Base-by-base conservation (phyloP, 2,329 filamentous ascomycete genomes). In the Pseudocercospora fijiensis region DNA sequence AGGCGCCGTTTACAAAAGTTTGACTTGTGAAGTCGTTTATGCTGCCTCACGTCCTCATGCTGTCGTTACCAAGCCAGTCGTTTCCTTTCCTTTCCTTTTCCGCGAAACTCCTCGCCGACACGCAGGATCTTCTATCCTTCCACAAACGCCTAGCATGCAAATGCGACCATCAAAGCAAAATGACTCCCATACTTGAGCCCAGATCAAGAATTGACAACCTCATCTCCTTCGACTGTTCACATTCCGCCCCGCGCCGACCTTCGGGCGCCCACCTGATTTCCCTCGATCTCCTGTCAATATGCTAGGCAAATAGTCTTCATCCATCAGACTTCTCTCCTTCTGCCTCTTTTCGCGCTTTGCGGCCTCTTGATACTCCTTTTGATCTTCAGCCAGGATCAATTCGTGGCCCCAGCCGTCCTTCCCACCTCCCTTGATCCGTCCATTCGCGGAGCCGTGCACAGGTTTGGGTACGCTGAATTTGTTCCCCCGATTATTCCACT, bases 401-500 rank as follows among this genome's bases (percentile, higher is more conserved):
- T 89, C 87, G 45, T 85, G 84, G 9, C 93, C 94, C 91, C 95
- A 98, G 16, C 92, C 92, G 47, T 88, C 86, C 78, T 96, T 90
- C 0, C 94, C 94, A 47, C 92, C 92, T 49, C 84, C 80, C 60
- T 81, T 85, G 77, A 79, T 83, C 76, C 92, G 92, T 53, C 92
- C 92, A 76, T 88, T 96, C 6, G 93, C 80, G 13, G 86, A 89
- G 1, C 95, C 95, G 65, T 90, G 87, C 11, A 90, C 85, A 0
- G 95, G 91, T 80, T 97, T 98, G 1, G 95, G 95, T 51, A 99
- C 88, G 76, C 92, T 96, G 81, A 89, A 99, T 41, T 91, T 86
- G 77, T 97, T 95, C 58, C 95, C 95, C 24, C 93, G 85, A 70
- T 90, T 96, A 79, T 96, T 98, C 88, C 89, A 96, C 79, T 97